A percentile compares a stretch with the other conserved stretches of the same genome.
Evolutionary conservation across 169 alveolate species (phyloP).

Genomic region (Eimeria necatrix): DNA sequence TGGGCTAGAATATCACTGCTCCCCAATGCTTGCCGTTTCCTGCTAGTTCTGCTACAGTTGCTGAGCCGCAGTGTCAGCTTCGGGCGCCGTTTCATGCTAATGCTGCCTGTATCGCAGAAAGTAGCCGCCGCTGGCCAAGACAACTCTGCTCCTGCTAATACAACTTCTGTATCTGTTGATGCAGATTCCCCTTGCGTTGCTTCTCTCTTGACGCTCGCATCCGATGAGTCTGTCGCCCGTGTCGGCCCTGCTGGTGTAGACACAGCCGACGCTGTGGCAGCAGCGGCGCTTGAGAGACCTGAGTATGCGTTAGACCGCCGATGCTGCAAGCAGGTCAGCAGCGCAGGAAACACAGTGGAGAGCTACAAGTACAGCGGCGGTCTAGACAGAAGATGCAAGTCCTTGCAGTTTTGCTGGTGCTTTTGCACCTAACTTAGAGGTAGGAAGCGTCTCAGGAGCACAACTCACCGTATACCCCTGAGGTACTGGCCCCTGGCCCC

Average conservation of each 20-base stretch:
- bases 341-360: too few species aligned
- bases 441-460: neutral
- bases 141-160: neutral
- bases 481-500: conserved; percentile 68
- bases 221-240: neutral
- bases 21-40: neutral
- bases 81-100: conserved; percentile 20
- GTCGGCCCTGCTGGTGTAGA: conserved; percentile 19
- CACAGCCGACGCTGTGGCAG: conserved; percentile 4
- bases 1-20: neutral
- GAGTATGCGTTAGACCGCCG: neutral
- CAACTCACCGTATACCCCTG: conserved; percentile 51
- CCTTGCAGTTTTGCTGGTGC: neutral
- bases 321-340: conserved; percentile 14
- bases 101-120: neutral
- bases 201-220: conserved; percentile 49
- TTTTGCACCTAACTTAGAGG: neutral
- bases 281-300: conserved; percentile 11
- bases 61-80: conserved; percentile 30
- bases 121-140: neutral
- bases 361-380: neutral
- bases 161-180: neutral
- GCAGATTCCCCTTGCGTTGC: conserved; percentile 6
- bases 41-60: neutral
- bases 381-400: neutral